Base-by-base conservation (phyloP, 176 grass and related monocot genomes). In the Zoysia japonica region DNA sequence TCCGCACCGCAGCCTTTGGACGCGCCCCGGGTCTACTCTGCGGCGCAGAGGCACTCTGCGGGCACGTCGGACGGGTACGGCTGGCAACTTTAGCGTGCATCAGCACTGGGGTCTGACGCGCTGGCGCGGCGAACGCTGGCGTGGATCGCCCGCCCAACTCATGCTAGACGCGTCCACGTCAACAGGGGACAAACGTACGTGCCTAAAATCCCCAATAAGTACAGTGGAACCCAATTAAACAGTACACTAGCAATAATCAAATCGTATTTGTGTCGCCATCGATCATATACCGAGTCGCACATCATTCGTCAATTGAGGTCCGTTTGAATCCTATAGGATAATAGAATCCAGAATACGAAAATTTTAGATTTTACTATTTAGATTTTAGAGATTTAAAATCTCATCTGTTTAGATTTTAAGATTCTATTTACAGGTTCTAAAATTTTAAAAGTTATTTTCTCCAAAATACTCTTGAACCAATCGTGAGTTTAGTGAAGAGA, bases 1-100 rank as follows among this genome's bases (percentile, higher is more conserved):
- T 61, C 40, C 50, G 13, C 42, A 36, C 73, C n/a, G 4, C 73
- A 35, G 75, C 46, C 15, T 37, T 37, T 16, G 74, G 52, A 57
- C 3, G 38, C 44, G 19, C 46, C 6, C 47, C 0, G 9, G 68
- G 11, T 7, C 46, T 17, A 28, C 35, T 36, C 7, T 38, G 70
- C 50, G 11, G 39, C 49, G 71, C 11, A 1, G 60, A 46, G 20
- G 46, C 75, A 81, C 82, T 77, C 72, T 81, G 42, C 71, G n/a
- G 45, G 60, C 87, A 89, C 67, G 72, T 67, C 37, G 67, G 78
- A 85, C 77, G 43, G 65, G 77, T 76, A 80, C 71, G 37, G 1
- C 13, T 4, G 71, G 70, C 8, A 70, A 81, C 82, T 85, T 82
- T 85, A 73, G 82, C 78, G 36, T 11, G 7, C 72, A 82, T 85